A percentile compares a stretch with the other conserved stretches of the same genome.
Conservation (phyloP, 345 rosid species). For the Reutealis trisperma region DNA sequence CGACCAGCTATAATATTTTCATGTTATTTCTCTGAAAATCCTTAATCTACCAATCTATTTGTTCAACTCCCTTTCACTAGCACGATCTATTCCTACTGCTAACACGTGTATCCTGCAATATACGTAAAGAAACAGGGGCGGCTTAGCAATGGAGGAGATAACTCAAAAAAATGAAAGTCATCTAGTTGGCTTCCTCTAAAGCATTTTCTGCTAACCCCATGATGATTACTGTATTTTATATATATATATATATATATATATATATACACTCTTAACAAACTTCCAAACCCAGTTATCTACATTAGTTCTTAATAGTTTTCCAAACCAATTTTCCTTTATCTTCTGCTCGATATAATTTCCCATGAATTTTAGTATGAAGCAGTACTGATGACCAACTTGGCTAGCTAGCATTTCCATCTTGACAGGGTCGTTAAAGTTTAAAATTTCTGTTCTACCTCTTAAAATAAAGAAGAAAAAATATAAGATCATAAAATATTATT, state of each 20-base stretch:
- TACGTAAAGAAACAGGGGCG: neutral
- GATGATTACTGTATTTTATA: neutral
- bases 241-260: neutral
- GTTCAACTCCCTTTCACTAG: neutral
- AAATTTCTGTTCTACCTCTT: too few species aligned
- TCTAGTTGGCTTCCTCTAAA: conserved; percentile 6
- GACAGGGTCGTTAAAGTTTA: neutral
- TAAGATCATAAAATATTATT: too few species aligned
- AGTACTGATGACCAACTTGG: neutral
- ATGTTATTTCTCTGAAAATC: neutral
- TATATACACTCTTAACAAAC: neutral
- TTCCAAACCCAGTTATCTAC: neutral
- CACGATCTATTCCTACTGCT: neutral
- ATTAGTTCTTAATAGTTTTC: neutral
- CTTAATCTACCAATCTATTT: neutral
- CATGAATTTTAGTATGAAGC: neutral
- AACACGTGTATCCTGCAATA: neutral
- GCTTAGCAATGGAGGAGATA: neutral
- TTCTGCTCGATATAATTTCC: neutral
- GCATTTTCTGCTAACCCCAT: neutral
- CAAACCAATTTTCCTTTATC: neutral
- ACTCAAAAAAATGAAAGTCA: neutral
- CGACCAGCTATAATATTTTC: conserved; percentile 1
- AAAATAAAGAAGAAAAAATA: too few species aligned
- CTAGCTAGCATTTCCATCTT: neutral